Evolutionary conservation across 2,329 filamentous ascomycete species (phyloP), one percentile per base, ranked within the genome.

Genomic region (Fusarium tjaetaba): DNA sequence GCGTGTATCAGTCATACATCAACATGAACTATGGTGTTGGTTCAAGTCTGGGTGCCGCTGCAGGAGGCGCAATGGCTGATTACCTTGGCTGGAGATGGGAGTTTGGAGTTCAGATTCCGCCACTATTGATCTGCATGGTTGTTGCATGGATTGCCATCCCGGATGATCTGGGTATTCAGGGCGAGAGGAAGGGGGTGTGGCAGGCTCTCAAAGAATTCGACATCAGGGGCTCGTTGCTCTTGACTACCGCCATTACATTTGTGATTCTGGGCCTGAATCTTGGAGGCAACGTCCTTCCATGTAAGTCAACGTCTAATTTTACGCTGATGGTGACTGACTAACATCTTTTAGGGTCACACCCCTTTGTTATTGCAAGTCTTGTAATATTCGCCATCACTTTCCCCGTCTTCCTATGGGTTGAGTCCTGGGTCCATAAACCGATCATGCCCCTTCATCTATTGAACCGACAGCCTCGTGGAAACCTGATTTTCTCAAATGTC

Each of bases 11-110:
- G 79, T 91, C 91, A 20, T 90, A 91, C 73, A 88, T 93, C 76
- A 92, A 93, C 78, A 84, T 93, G 51, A 85, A 88, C 55, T 93
- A 88, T 74, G 92, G 91, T 5, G 67, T 86, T n/a, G 88, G 85
- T 0, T 84, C 87, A 5, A 86, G 88, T 11, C 82, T 90, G 5
- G 93, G 93, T 6, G 92, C 92, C 4, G 92, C 92, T 0, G 85
- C 93, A 11, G 93, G 92, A 20, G 92, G 92, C 3, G 85, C 90
- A 59, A 88, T 95, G 77, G 91, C 91, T 30, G 92, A 94, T 77
- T 85, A 84, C 39, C 81, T 94, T 4, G 93, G 93, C 36, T 95
- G 92, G 92, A 85, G 93, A 46, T 93, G 91, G 90, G 91, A 92
- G 63, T 94, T 92, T 78, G 89, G 88, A 60, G 81, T 91, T 13